Base-by-base conservation (phyloP, 768 basidiomycete species). In the Leccinum arenicola region DNA sequence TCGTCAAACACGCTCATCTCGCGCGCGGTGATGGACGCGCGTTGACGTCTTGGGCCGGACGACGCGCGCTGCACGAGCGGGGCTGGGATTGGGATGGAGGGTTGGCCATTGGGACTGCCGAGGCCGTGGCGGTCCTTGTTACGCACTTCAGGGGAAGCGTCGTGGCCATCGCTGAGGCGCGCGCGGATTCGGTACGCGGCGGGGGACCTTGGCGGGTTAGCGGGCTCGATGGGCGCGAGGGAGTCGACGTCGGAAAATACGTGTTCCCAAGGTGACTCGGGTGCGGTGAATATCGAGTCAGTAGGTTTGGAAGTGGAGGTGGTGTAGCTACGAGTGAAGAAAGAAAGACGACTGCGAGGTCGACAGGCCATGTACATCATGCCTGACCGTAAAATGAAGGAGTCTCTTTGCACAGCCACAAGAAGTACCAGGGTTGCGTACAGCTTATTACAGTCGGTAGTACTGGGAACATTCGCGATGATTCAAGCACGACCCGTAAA, bases 1-100 rank as follows among this genome's bases (percentile, higher is more conserved):
- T 86, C 84, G 65, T 88, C 82, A 63, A 92, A 87, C 4, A 82
- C 83, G 58, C 68, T 78, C 58, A 80, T 78, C 74, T 92, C 91
- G 49, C 81, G 80, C 0, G 84, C 84, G 0, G 88, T 89, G 80
- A 91, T 84, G 19, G 83, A 75, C 61, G 87, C 85, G 27, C 78
- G 79, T 40, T 79, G 78, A 7, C 66, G 61, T 45, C 38, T 56
- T 36, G 61, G 35, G 3, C 23, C 49, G 3, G 66, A 63, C 12
- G 59, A 53, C 40, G 40, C 40, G n/a, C 64, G 65, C 33, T 56
- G 63, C 1, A 66, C 2, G 35, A 65, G 38, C 29, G 19, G 23
- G 2, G 25, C 2, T 4, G 14, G 35, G 5, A 59, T 47, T 54
- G 55, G 36, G 36, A 36, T 36, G 36, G 36, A 36, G 36, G 36